Evolutionary conservation across 129 eudicot genomes (phyloP).

Genomic region (Lactuca sativa): DNA sequence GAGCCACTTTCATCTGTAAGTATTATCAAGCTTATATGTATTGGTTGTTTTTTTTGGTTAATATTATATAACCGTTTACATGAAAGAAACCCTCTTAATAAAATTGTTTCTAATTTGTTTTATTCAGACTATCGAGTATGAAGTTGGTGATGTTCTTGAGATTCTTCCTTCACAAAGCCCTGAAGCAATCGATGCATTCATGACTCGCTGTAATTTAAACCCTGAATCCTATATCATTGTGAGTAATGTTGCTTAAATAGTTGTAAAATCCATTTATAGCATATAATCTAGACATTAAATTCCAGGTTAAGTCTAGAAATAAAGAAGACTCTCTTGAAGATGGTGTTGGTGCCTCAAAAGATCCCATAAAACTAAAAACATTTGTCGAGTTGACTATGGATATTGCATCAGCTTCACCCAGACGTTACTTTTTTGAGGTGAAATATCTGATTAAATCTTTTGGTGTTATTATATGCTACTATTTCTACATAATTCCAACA

Average conservation of each 20-base stretch:
- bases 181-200: constrained; percentile 74
- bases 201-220: constrained; percentile 70
- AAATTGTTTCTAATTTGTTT: constrained; percentile 11
- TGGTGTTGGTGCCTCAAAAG: constrained; percentile 20
- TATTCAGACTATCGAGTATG: constrained; percentile 66
- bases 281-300: constrained; percentile 12
- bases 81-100: not conserved
- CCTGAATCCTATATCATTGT: constrained; percentile 80
- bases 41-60: not conserved
- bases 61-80: not conserved
- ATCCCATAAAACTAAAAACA: constrained; percentile 57
- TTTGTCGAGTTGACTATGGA: constrained; percentile 91
- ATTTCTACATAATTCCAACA: not conserved
- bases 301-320: constrained; percentile 65
- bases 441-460: not conserved
- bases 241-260: constrained; percentile 25
- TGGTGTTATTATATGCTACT: not conserved
- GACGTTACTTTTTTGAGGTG: constrained; percentile 98
- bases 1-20: constrained; percentile 83
- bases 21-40: not conserved
- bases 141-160: constrained; percentile 93
- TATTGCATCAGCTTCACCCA: constrained; percentile 93
- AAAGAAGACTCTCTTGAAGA: constrained; percentile 23
- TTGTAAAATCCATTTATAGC: not conserved
- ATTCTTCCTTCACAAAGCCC: constrained; percentile 80